These are phyloP conservation scores for Cylindrotheca fusiformis DNA, from an alignment of 108 stramenopile species.

Conservation along the genomic window DNA sequence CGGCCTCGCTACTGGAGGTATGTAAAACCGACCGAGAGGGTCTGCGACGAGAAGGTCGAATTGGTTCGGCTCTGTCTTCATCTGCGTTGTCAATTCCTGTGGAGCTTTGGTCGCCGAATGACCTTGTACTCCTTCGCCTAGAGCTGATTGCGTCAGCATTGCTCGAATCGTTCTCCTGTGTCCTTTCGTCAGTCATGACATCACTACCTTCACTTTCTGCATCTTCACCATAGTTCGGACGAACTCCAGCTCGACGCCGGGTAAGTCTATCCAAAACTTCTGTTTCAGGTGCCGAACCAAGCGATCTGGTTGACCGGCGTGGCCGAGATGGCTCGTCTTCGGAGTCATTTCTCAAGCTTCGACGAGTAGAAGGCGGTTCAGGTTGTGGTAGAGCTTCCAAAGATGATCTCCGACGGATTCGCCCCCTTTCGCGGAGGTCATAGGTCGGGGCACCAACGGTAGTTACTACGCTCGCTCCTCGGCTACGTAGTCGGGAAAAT, in stretches of 20 bases:
- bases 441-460: too few relatives aligned
- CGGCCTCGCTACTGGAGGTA: too few relatives aligned
- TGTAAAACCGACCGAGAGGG: too few relatives aligned
- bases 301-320: slow-evolving; percentile 8
- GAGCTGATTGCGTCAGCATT: too few relatives aligned
- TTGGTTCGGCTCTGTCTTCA: too few relatives aligned
- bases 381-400: slow-evolving; percentile 32
- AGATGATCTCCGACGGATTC: slow-evolving; percentile 20
- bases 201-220: background rate
- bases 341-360: slow-evolving; percentile 14
- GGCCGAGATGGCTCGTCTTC: background rate
- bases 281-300: background rate
- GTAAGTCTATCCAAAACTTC: slow-evolving; percentile 4
- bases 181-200: background rate
- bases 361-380: background rate
- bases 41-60: too few relatives aligned
- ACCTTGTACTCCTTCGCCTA: too few relatives aligned
- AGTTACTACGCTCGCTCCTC: too few relatives aligned
- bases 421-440: slow-evolving; percentile 21
- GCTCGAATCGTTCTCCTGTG: too few relatives aligned
- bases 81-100: too few relatives aligned
- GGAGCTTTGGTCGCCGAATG: too few relatives aligned
- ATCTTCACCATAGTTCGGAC: background rate
- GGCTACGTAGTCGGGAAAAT: background rate
- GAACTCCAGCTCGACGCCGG: background rate